Evolutionary conservation across 768 basidiomycete species (phyloP).

Genomic region (Xerocomellus amylosporus): DNA sequence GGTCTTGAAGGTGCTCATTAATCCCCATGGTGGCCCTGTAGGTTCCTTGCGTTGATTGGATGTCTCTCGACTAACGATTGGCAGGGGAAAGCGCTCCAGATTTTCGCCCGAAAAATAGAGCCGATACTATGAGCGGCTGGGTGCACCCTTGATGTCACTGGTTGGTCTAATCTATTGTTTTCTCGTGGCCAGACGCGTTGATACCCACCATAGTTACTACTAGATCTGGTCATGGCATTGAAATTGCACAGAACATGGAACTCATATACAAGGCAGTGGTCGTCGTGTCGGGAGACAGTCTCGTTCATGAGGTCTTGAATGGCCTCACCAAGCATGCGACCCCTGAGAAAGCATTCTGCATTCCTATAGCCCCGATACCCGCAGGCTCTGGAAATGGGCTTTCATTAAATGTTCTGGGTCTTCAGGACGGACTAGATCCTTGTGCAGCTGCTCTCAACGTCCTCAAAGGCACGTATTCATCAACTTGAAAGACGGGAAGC

Average conservation of each 20-base stretch:
- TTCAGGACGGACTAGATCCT: constrained; percentile 68
- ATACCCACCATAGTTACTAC: constrained; percentile 51
- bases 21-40: constrained; percentile 79
- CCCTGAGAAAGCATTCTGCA: constrained; percentile 56
- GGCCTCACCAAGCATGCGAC: constrained; percentile 69
- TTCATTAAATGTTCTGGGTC: constrained; percentile 68
- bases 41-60: constrained; percentile 22
- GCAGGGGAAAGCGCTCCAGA: constrained; percentile 58
- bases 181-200: background rate
- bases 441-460: constrained; percentile 70
- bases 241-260: constrained; percentile 55
- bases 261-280: constrained; percentile 71
- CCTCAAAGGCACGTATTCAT: constrained; percentile 57
- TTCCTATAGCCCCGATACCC: constrained; percentile 76
- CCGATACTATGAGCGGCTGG: constrained; percentile 70
- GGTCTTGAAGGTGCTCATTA: constrained; percentile 67
- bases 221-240: constrained; percentile 59
- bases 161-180: constrained; percentile 40
- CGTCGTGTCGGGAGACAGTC: constrained; percentile 79
- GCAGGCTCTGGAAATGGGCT: constrained; percentile 81
- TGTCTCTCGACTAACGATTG: background rate
- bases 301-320: constrained; percentile 81
- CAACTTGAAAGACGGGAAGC: background rate
- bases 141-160: constrained; percentile 57
- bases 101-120: constrained; percentile 58